These are phyloP conservation scores for Aurifilum marmelostoma DNA, from an alignment of 2,329 filamentous ascomycete species.

Conservation along the genomic window DNA sequence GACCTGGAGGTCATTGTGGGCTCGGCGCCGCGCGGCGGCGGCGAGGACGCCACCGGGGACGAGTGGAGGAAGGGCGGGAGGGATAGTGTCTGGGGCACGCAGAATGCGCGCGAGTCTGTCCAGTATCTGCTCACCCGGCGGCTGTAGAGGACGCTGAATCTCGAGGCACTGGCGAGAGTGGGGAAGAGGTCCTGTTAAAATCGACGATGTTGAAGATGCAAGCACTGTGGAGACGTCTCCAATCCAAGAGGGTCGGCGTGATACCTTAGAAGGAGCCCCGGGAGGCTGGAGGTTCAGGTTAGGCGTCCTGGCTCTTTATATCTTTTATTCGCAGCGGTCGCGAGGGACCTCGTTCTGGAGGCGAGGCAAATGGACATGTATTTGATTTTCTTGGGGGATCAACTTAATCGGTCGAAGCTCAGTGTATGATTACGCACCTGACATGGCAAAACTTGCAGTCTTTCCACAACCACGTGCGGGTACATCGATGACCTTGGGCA, in stretches of 20 bases:
- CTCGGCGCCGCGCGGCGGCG: slow-evolving; percentile 70
- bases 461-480: too few relatives aligned
- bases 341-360: neutral
- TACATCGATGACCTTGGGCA: too few relatives aligned
- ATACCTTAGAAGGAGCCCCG: neutral
- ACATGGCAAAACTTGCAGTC: neutral
- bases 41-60: slow-evolving; percentile 58
- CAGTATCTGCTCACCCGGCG: slow-evolving; percentile 54
- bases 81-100: slow-evolving; percentile 59
- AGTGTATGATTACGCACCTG: neutral
- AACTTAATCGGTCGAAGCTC: neutral
- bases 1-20: slow-evolving; percentile 88
- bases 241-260: neutral
- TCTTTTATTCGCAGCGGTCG: neutral
- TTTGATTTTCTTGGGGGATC: neutral
- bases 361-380: neutral
- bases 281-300: neutral
- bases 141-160: neutral
- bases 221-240: neutral
- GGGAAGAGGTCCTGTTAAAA: too few relatives aligned
- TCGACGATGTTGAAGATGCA: too few relatives aligned
- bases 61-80: slow-evolving; percentile 70
- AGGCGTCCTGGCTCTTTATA: neutral
- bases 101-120: slow-evolving; percentile 65
- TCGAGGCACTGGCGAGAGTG: too few relatives aligned